Evolutionary conservation across 2,329 filamentous ascomycete genomes (phyloP), one percentile per base, ranked within the genome.

Genomic region (Xylariaceae sp.): DNA sequence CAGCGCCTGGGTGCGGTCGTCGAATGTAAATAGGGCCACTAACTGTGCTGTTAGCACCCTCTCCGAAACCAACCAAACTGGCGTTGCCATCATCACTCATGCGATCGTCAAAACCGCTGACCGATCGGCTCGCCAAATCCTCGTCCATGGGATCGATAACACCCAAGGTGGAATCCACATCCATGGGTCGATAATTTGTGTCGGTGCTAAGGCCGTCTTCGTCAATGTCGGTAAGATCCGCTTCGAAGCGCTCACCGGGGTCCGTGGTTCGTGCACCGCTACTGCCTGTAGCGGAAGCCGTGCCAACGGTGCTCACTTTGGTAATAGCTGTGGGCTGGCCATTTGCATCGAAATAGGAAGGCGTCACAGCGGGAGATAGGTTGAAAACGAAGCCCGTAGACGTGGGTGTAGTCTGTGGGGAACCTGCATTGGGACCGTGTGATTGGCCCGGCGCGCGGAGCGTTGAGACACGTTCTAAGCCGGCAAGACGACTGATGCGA

Each of bases 401-500:
- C 1, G 80, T 81, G 2, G 79, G 78, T 0, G 79, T 79, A 17
- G 77, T 83, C 74, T 77, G 83, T 57, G 72, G 79, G 62, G 72
- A 77, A 47, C 78, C 75, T 11, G 74, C 73, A 37, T 72, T 69
- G 62, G 66, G 67, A 34, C 63, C 53, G 52, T 71, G 68, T 56
- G 74, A 63, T 63, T 71, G 64, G 65, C 68, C 67, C 5, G 76
- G 74, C 35, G 83, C 79, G 62, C 89, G 87, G 49, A 88, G 81
- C n/a, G 90, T 89, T 13, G 89, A 87, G 59, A 97, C 87, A 58
- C 90, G 86, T 73, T 96, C 92, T 44, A 97, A 84, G n/a, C 93
- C 93, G 10, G 92, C 90, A 18, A 97, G 86, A 54, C 93, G 92
- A 49, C 92, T 96, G 74, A 97, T 97, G 70, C 93, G 92, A 75